A percentile compares a stretch with the other conserved stretches of the same genome.
Conservation (phyloP, 139 green algal species). For the Closterium sp. region DNA sequence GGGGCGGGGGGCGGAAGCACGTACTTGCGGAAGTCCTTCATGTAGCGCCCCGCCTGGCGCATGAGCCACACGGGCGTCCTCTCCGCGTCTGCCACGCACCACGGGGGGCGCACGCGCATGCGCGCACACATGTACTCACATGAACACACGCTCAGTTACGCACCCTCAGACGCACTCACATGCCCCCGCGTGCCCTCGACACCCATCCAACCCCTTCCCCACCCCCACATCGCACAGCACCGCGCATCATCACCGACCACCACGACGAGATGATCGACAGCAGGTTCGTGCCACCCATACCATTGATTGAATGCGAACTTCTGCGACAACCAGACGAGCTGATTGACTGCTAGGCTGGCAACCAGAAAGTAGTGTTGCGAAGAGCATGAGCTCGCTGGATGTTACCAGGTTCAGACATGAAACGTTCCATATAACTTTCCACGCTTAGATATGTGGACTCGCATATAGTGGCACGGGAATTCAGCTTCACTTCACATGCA, state of each 20-base stretch:
- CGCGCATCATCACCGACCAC: neutral
- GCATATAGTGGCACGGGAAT: no score
- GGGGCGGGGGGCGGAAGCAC: neutral
- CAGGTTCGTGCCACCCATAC: no score
- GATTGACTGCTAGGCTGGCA: neutral
- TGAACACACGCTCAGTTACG: neutral
- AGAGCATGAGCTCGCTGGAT: no score
- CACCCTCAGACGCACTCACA: neutral
- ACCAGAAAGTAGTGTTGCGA: no score
- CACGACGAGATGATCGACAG: neutral
- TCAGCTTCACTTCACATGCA: neutral
- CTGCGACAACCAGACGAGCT: neutral
- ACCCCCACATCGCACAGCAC: no score
- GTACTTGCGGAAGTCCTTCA: conserved; percentile 88
- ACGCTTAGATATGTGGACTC: no score
- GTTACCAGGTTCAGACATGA: neutral
- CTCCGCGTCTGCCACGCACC: conserved; percentile 74
- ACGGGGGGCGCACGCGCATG: neutral
- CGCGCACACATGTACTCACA: no score
- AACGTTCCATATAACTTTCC: neutral
- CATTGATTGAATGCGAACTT: neutral
- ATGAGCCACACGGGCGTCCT: conserved; percentile 98
- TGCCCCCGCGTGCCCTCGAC: no score
- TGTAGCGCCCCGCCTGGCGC: conserved; percentile 97
- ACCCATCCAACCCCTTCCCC: no score